Evolutionary conservation across 2,329 filamentous ascomycete genomes (phyloP).

Genomic region (Amylocarpus encephaloides): DNA sequence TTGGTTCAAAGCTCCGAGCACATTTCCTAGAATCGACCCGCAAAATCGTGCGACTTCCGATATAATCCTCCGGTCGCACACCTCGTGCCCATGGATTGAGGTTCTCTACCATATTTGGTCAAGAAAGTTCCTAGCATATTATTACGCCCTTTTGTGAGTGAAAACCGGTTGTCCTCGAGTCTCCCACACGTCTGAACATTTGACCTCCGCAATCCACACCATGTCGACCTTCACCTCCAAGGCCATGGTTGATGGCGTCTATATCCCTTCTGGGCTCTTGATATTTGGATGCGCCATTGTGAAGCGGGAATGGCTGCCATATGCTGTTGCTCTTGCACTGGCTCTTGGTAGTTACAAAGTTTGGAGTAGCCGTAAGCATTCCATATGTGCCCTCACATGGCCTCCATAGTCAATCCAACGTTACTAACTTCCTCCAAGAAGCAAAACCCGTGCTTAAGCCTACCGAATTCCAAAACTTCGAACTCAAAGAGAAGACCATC

Average conservation of each 20-base stretch:
- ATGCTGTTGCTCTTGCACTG: constrained; percentile 61
- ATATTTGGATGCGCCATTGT: constrained; percentile 70
- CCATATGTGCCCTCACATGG: too few relatives aligned
- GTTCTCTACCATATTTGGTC: too few relatives aligned
- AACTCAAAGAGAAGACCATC: constrained; percentile 88
- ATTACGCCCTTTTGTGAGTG: too few relatives aligned
- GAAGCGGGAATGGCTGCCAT: constrained; percentile 70
- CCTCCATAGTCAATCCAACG: background rate
- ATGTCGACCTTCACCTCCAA: constrained; percentile 42
- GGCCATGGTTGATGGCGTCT: constrained; percentile 70
- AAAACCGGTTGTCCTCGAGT: background rate
- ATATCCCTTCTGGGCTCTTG: constrained; percentile 75
- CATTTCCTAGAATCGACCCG: too few relatives aligned
- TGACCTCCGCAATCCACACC: background rate
- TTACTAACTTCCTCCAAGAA: constrained; percentile 41
- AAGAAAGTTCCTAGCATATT: too few relatives aligned
- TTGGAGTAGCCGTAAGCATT: constrained; percentile 59
- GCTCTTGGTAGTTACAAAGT: constrained; percentile 66
- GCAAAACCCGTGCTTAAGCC: constrained; percentile 81
- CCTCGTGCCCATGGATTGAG: too few relatives aligned
- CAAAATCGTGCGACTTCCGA: too few relatives aligned
- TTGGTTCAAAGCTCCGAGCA: too few relatives aligned
- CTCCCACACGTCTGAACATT: background rate
- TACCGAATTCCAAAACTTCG: constrained; percentile 82
- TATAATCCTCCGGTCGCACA: too few relatives aligned